Conservation (phyloP, 495 filamentous ascomycete species). For the Trichocladium antarcticum region DNA sequence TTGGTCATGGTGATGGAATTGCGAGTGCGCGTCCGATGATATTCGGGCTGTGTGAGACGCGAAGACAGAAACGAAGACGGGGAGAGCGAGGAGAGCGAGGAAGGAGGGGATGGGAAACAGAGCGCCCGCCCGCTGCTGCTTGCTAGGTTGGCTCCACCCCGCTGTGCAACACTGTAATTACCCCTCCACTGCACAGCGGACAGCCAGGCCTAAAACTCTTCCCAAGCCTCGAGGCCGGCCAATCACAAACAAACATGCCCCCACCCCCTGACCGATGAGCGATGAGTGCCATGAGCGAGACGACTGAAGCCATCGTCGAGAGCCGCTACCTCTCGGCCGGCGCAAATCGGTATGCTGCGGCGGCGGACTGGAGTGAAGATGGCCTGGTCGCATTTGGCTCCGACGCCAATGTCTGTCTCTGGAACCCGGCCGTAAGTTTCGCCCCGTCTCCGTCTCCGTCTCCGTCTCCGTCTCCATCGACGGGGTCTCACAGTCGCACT, state of each 20-base stretch:
- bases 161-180: too few species aligned
- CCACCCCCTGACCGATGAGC: background rate
- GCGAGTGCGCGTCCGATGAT: background rate
- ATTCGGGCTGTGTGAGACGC: too few species aligned
- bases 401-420: conserved; percentile 77
- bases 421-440: conserved; percentile 64
- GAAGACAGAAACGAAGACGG: too few species aligned
- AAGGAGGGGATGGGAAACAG: too few species aligned
- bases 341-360: conserved; percentile 78
- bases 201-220: too few species aligned
- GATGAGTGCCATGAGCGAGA: conserved; percentile 4
- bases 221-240: background rate
- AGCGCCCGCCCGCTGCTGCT: too few species aligned
- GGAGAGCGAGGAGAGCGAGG: too few species aligned
- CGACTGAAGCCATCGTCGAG: conserved; percentile 9
- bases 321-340: conserved; percentile 68
- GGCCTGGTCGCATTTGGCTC: conserved; percentile 81
- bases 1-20: conserved; percentile 9
- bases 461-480: background rate
- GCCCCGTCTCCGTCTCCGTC: background rate
- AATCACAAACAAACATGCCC: background rate
- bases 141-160: too few species aligned
- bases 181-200: too few species aligned
- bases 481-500: background rate
- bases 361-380: conserved; percentile 76